Evolutionary conservation across 176 grass and related monocot genomes (phyloP), one percentile per base, ranked within the genome.

Genomic region (Luzula sylvatica): DNA sequence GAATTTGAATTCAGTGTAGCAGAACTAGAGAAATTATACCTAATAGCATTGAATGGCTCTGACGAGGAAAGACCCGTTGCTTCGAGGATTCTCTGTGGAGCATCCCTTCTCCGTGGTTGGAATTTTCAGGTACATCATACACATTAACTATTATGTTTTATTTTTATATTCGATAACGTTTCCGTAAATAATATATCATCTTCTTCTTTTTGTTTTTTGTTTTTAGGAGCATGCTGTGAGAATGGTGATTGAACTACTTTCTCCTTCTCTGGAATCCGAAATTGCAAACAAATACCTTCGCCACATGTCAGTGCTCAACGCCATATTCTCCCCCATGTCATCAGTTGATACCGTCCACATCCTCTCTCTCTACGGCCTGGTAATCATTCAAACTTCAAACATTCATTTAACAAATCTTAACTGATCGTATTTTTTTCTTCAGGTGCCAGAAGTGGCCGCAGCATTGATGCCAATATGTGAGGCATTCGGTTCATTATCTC

Each of bases 371-470:
- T 83, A 69, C 67, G 84, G 84, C 16, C 42, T 79, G 78, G 83
- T 78, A 81, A 79, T n/a, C n/a, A n/a, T n/a, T n/a, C n/a, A n/a
- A n/a, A n/a, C n/a, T n/a, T n/a, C n/a, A n/a, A n/a, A n/a, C n/a
- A n/a, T n/a, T n/a, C n/a, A n/a, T n/a, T n/a, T n/a, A n/a, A n/a
- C n/a, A n/a, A n/a, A n/a, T n/a, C n/a, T n/a, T n/a, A n/a, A n/a
- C n/a, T 67, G 26, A 49, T 52, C 66, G 38, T 20, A 30, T 16
- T 28, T 19, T n/a, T 64, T 30, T 3, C 28, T 27, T 25, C 72
- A 87, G 76, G 56, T 87, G 47, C 83, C 83, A 50, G 83, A 87
- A 67, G 57, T 87, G 64, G 77, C 83, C 32, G 73, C 78, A 8
- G 65, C 65, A 50, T 66, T 87, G 38, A 78, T 87, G 77, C 83